Evolutionary conservation across 768 basidiomycete genomes (phyloP), one percentile per base, ranked within the genome.

Genomic region (Auricularia sp.): DNA sequence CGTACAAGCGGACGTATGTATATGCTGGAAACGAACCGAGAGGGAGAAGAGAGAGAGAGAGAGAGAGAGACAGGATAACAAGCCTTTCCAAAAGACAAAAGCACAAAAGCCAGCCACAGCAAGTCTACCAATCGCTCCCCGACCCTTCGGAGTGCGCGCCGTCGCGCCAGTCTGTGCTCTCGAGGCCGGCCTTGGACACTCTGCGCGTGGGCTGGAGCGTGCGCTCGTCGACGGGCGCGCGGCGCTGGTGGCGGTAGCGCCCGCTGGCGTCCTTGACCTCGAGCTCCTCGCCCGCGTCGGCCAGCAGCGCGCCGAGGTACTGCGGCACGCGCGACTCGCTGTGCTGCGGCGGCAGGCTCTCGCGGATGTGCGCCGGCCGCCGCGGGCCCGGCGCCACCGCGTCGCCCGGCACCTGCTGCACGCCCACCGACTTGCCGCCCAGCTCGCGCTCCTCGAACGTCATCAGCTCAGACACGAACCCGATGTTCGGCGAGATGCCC

Each of bases 381-480:
- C 87, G 79, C 34, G 63, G 77, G 67, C 68, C 35, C 68, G 65
- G 18, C 62, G 29, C 72, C 69, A 3, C 63, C 69, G 29, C 56
- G 67, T 23, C 66, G 68, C 64, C 56, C 66, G 54, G 69, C 51
- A 69, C 64, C 62, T 70, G 78, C 8, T 64, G 63, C 63, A 90
- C 88, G 44, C 88, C 88, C 36, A 85, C 76, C 12, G 83, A 84
- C 76, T 91, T 85, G 62, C 90, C 80, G 66, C 94, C 86, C 61
- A 95, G 78, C 75, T 96, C 90, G 71, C 87, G 80, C 72, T 96
- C 93, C 77, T 98, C 95, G 71, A 95, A 97, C 59, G 86, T 88
- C 95, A 97, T 97, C 53, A 98, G 82, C 74, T 97, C 94, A 3
- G 91, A 93, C 54, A 98, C 93, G 75, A 98, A 98, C 6, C 96